A percentile compares a stretch with the other conserved stretches of the same genome.
Evolutionary conservation across 371 early-diverging fungal species (phyloP).

Genomic region (Vairimorpha necatrix): DNA sequence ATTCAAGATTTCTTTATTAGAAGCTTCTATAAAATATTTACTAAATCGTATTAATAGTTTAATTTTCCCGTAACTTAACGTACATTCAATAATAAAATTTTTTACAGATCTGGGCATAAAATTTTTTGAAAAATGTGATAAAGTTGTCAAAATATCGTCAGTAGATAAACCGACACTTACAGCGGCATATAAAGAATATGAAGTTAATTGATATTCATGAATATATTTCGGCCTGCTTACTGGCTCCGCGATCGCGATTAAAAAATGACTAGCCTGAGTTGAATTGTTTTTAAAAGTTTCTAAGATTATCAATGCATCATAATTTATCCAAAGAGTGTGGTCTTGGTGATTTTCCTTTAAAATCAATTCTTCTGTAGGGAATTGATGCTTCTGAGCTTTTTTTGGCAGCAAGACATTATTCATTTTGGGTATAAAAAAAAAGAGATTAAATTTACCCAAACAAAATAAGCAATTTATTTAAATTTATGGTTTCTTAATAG

Average conservation of each 20-base stretch:
- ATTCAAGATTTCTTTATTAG: conserved; percentile 75
- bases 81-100: conserved; percentile 79
- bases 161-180: conserved; percentile 94
- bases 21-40: conserved; percentile 80
- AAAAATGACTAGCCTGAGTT: conserved; percentile 88
- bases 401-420: conserved; percentile 60
- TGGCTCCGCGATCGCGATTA: conserved; percentile 95
- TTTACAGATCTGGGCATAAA: conserved; percentile 74
- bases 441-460: no score
- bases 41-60: conserved; percentile 88
- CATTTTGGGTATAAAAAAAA: no score
- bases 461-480: no score
- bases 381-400: conserved; percentile 62
- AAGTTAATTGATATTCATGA: conserved; percentile 93
- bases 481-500: no score
- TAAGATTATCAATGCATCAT: conserved; percentile 82
- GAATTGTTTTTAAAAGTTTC: conserved; percentile 88
- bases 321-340: conserved; percentile 87
- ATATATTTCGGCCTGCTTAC: conserved; percentile 83
- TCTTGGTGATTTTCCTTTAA: conserved; percentile 78
- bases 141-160: conserved; percentile 81
- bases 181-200: conserved; percentile 95
- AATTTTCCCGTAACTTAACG: conserved; percentile 87
- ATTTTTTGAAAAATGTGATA: conserved; percentile 80
- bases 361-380: conserved; percentile 53